Base-by-base conservation (phyloP, 2,329 filamentous ascomycete genomes). In the Fusarium zealandicum region DNA sequence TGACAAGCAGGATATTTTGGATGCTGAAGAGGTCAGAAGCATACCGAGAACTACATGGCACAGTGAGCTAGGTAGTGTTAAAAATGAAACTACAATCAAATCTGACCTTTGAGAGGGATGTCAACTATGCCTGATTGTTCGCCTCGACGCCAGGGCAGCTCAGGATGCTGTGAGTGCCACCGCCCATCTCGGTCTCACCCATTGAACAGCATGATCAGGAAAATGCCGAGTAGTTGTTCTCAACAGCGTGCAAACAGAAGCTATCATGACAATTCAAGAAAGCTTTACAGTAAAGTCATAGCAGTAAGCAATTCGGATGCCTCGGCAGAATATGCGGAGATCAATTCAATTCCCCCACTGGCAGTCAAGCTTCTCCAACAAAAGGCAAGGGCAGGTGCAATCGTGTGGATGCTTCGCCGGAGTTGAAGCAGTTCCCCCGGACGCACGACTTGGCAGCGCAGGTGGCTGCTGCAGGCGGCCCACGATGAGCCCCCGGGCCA, bases 341-440 rank as follows among this genome's bases (percentile, higher is more conserved):
- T 12, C 16, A 33, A 41, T 18, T 7, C 13, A 20, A n/a, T 37
- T 27, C 17, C 22, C 16, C 16, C 2, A n/a, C n/a, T n/a, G n/a
- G n/a, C n/a, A 35, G 27, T 32, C 4, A 4, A 25, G 38, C 43
- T 49, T 48, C 42, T 46, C 51, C 31, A 36, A 36, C 14, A 14
- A 35, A 13, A 35, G 14, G 32, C 9, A 17, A 14, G 22, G 22
- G 22, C 28, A 42, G 45, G n/a, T n/a, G n/a, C n/a, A n/a, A n/a
- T n/a, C n/a, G n/a, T n/a, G 58, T 55, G 58, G 58, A 41, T 35
- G 28, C 41, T 32, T 45, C 17, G 22, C 51, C 59, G 59, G 59
- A 63, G 42, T 63, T 59, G 54, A 25, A 63, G 49, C 33, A 56
- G 38, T 35, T 39, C 22, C 59, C 59, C 59, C 59, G 59, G 12